These are phyloP conservation scores for Cochlearia excelsa DNA, from an alignment of 345 rosid genomes.

Conservation along the genomic window DNA sequence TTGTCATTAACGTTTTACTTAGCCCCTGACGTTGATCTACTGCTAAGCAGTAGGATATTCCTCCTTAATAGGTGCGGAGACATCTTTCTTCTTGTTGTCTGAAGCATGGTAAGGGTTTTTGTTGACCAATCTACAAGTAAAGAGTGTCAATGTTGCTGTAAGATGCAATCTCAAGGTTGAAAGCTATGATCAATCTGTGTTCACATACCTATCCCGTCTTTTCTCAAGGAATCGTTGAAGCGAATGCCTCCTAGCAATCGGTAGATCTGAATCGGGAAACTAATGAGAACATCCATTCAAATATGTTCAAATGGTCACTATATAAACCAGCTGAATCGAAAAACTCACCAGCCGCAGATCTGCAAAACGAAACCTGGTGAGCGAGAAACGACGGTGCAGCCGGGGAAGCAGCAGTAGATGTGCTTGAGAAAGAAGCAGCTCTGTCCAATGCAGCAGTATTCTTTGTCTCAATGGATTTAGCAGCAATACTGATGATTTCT, in stretches of 20 bases:
- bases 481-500: conserved; percentile 63
- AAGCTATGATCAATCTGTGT: conserved; percentile 6
- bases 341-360: conserved; percentile 68
- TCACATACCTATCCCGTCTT: conserved; percentile 81
- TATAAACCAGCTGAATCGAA: too few species aligned
- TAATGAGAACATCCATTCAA: conserved; percentile 13
- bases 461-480: conserved; percentile 49
- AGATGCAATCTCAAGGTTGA: conserved; percentile 9
- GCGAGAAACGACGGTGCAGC: conserved; percentile 43
- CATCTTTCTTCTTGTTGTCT: conserved; percentile 38
- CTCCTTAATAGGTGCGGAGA: conserved; percentile 35
- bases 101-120: conserved; percentile 64
- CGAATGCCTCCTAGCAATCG: conserved; percentile 83
- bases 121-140: conserved; percentile 60
- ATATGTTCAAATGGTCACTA: conserved; percentile 2
- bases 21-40: conserved; percentile 12
- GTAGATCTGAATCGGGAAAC: conserved; percentile 62
- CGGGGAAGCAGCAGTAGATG: conserved; percentile 57
- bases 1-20: conserved; percentile 8
- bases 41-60: conserved; percentile 34
- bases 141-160: conserved; percentile 6
- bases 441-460: conserved; percentile 59
- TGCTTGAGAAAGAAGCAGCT: conserved; percentile 79
- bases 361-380: conserved; percentile 55
- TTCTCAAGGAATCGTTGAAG: conserved; percentile 91